Evolutionary conservation across 805 yeast genomes (phyloP).

Genomic region (Jamesozyma gamospora): DNA sequence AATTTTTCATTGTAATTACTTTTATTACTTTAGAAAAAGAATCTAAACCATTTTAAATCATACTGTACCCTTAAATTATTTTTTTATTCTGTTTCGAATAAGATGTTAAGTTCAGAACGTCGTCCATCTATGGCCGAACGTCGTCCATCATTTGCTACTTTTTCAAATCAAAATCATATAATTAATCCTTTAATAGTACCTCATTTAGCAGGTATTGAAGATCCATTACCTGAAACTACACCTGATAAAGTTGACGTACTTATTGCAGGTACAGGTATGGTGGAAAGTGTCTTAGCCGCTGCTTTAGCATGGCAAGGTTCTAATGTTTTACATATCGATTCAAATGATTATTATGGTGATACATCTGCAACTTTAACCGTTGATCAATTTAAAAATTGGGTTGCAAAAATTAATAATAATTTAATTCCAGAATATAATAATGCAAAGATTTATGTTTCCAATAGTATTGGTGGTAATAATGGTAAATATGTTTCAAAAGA

Average conservation of each 20-base stretch:
- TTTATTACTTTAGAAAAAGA: too few species aligned
- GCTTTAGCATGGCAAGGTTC: constrained; percentile 98
- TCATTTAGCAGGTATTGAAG: constrained; percentile 66
- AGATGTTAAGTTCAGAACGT: constrained; percentile 32
- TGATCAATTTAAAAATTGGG: constrained; percentile 82
- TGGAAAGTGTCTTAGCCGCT: constrained; percentile 82
- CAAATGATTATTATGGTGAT: constrained; percentile 82
- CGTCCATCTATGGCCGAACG: constrained; percentile 62
- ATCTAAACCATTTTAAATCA: too few species aligned
- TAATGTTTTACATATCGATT: constrained; percentile 82
- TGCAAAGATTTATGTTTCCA: constrained; percentile 74
- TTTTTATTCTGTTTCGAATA: background rate
- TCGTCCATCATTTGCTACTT: constrained; percentile 40
- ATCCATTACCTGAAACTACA: constrained; percentile 49
- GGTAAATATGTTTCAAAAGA: constrained; percentile 46
- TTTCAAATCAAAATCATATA: constrained; percentile 8
- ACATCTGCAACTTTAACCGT: constrained; percentile 74
- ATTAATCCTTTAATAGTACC: constrained; percentile 39
- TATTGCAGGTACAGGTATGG: constrained; percentile 86
- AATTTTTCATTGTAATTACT: too few species aligned
- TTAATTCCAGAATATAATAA: constrained; percentile 39
- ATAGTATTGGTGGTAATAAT: constrained; percentile 33
- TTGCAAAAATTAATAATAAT: constrained; percentile 49
- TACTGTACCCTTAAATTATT: too few species aligned
- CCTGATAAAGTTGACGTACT: constrained; percentile 80